Evolutionary conservation across 2,329 filamentous ascomycete species (phyloP), one percentile per base, ranked within the genome.

Genomic region (Beauveria medogensis): DNA sequence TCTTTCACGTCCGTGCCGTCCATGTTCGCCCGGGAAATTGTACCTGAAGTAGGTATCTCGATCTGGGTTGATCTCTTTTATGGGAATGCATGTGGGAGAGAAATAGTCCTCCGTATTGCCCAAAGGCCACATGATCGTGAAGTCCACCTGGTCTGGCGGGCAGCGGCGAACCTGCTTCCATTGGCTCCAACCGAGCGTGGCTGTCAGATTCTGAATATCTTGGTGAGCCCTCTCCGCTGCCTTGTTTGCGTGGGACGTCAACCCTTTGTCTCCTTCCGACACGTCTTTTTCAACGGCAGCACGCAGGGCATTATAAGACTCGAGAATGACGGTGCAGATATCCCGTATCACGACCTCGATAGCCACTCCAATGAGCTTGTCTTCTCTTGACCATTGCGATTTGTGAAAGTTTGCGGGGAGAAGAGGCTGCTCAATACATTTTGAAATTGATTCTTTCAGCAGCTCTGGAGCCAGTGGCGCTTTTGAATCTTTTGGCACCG

Each of bases 101-200:
- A 69, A 76, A 65, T 85, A 82, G 66, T 88, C 84, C 28, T 82
- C 75, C 0, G 72, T 67, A 0, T 71, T 75, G 0, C 85, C 85
- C 68, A 79, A 74, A 0, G 85, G 85, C 84, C 84, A 88, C 67
- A 88, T 85, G 2, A 84, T 83, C n/a, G 87, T 74, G 51, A 83
- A 78, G 63, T 84, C 84, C 3, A 85, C 70, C 69, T 88, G 79
- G 50, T 82, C 76, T 8, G 75, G 73, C 0, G 66, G 69, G 67
- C 86, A 88, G 1, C 76, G 74, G 7, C 75, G 72, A 56, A 83
- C 83, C 55, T 79, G 75, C 65, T 82, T 85, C 83, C 83, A 88
- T 0, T 72, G 77, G 3, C 82, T 78, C 86, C 86, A 89, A 7
- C 75, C 74, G 2, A 89, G 73, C 61, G 79, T 80, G 1, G 70